These are phyloP conservation scores for Calendula officinalis DNA, from an alignment of 129 eudicot species.

Conservation along the genomic window DNA sequence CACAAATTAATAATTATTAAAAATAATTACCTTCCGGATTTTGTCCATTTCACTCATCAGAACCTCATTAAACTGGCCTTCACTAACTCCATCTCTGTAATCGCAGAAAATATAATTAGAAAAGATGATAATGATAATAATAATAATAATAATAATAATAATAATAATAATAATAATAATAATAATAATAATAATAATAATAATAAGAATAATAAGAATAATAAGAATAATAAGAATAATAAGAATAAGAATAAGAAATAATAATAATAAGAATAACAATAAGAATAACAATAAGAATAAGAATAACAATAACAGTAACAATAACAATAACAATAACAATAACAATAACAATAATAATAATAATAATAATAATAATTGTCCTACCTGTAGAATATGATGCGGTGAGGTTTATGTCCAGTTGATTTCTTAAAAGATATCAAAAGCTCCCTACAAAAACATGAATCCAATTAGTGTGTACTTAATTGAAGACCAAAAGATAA, in stretches of 20 bases:
- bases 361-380: not conserved
- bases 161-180: no score
- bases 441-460: constrained; percentile 47
- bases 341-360: no score
- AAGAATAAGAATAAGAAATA: no score
- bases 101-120: not conserved
- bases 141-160: no score
- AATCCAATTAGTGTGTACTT: not conserved
- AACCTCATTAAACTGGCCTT: constrained; percentile 76
- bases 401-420: constrained; percentile 42
- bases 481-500: not conserved
- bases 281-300: no score
- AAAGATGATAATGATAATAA: no score
- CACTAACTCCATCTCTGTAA: constrained; percentile 90
- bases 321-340: no score
- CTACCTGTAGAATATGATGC: constrained; percentile 74
- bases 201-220: no score
- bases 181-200: no score
- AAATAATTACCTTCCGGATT: constrained; percentile 50
- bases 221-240: no score
- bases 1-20: not conserved
- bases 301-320: no score
- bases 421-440: constrained; percentile 35
- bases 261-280: no score
- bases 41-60: constrained; percentile 61